Evolutionary conservation across 345 rosid species (phyloP), one percentile per base, ranked within the genome.

Genomic region (Erodium maritimum): DNA sequence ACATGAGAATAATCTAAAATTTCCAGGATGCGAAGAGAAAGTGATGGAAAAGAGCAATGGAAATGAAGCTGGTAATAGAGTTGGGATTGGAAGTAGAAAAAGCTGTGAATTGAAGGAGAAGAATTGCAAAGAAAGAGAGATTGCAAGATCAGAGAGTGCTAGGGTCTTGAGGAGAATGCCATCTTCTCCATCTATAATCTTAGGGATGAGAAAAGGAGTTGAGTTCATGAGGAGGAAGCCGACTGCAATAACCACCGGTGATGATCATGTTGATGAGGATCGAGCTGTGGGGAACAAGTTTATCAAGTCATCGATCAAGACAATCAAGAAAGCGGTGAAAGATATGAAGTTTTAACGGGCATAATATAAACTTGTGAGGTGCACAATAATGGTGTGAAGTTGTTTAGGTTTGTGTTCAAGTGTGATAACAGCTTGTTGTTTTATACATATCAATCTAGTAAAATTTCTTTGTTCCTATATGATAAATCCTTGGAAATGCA

Each of bases 171-270:
- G 84, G 25, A 78, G 91, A 60, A 78, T 87, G 59, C 96, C 96
- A 54, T 93, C 99, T 22, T 93, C 99, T 64, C 97, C 97, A 50
- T 86, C 91, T 34, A 69, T 89, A 72, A 62, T 93, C 57, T 71
- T 82, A 22, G 84, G 87, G 8, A 69, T 81, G 80, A 89, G 86
- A 66, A 93, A 85, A 69, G 91, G 95, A 52, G 89, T 85, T 22
- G 91, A 87, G 66, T 82, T 88, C 72, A 87, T 93, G 61, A 81
- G 76, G 70, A 91, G 81, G 85, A 89, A 83, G 75, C 87, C 87
- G 0, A 60, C 69, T 62, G 88, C 86, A 20, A n/a, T n/a, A n/a
- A 71, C 69, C 37, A 61, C 76, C 51, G 89, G 86, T 5, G 90
- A 79, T 58, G 80, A 86, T 54, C 62, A 60, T 61, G 65, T 65